Base-by-base conservation (phyloP, 176 grass and related monocot genomes). In the Olyra latifolia region DNA sequence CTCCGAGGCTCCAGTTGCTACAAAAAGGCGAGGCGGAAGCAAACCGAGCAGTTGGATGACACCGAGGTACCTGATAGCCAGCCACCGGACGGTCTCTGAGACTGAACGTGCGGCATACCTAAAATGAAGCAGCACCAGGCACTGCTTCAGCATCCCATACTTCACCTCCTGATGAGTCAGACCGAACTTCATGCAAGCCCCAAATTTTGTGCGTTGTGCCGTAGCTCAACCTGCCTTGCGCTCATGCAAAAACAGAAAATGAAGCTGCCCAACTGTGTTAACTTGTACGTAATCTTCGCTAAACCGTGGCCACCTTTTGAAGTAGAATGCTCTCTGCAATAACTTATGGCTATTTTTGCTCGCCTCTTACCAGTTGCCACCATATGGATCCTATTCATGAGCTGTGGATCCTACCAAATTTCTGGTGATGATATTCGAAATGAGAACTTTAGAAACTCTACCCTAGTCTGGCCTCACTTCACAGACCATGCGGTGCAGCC, bases 1-100 rank as follows among this genome's bases (percentile, higher is more conserved):
- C 90, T 98, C 50, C 85, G 84, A 65, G 87, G 92, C 79, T 87
- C 96, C 46, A 61, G 54, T 62, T 93, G 92, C 82, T 98, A 93
- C 72, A 91, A 93, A 69, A 95, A 86, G 82, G 96, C 92, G 4
- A 95, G 78, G 78, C 25, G 84, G 77, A 82, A 71, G 50, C 86
- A 83, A 19, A 46, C 56, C 1, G 90, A 95, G 77, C 45, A 56
- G 52, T 79, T 87, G 43, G 92, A 94, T 30, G 85, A 84, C 35
- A 87, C 84, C 8, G 84, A 88, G 50, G 77, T 89, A 22, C 87
- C 87, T 47, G 87, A 85, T 76, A 89, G 75, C 83, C 87, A 94
- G 71, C 82, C 87, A 58, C 17, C 58, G 10, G 90, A 90, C 20
- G 17, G 63, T 75, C 53, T 81, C 38, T 75, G 76, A 71, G 46